These are phyloP conservation scores for Daldinia loculata DNA, from an alignment of 495 filamentous ascomycete species.

Conservation along the genomic window DNA sequence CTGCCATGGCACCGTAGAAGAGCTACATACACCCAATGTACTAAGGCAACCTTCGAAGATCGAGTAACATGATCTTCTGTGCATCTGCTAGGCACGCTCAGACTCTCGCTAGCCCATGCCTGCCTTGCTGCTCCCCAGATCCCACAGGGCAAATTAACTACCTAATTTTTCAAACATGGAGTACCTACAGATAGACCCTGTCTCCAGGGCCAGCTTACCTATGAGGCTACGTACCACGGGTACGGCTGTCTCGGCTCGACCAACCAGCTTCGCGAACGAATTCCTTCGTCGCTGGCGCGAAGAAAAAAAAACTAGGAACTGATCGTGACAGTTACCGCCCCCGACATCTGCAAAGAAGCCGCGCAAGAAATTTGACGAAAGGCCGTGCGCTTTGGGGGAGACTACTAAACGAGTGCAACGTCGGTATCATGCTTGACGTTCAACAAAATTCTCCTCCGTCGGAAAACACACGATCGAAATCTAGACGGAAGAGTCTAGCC, in stretches of 20 bases:
- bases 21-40: constrained; percentile 8
- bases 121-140: constrained; percentile 31
- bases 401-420: constrained; percentile 40
- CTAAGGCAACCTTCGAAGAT: constrained; percentile 19
- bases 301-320: constrained; percentile 1
- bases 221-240: constrained; percentile 35
- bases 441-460: constrained; percentile 18
- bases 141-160: constrained; percentile 21
- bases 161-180: constrained; percentile 16
- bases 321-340: constrained; percentile 32
- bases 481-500: constrained; percentile 5
- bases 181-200: constrained; percentile 17
- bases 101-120: constrained; percentile 31
- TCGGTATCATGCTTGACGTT: constrained; percentile 32
- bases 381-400: constrained; percentile 22
- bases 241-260: constrained; percentile 16
- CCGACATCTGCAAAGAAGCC: constrained; percentile 29
- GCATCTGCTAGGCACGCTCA: constrained; percentile 26
- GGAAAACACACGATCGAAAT: constrained; percentile 28
- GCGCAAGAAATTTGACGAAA: constrained; percentile 16
- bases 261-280: constrained; percentile 26
- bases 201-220: constrained; percentile 25
- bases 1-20: constrained; percentile 6
- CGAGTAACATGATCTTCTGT: constrained; percentile 35
- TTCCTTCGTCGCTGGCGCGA: constrained; percentile 14